These are phyloP conservation scores for Xylaria grammica DNA, from an alignment of 495 filamentous ascomycete species.

Conservation along the genomic window DNA sequence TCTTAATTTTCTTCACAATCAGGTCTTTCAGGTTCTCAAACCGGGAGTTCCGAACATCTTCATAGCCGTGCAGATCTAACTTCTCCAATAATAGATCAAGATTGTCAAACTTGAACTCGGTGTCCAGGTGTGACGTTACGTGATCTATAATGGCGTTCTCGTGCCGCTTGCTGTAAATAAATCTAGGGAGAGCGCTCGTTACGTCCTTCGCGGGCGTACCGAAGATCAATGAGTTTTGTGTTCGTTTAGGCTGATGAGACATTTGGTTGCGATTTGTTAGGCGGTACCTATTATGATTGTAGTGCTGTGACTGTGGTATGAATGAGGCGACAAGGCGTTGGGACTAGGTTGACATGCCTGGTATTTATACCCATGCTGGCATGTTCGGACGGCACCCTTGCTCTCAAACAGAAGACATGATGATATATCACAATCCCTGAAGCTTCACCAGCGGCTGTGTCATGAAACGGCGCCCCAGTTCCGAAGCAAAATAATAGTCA, in stretches of 20 bases:
- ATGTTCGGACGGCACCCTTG: background rate
- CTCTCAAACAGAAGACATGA: background rate
- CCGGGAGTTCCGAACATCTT: too few relatives aligned
- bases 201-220: background rate
- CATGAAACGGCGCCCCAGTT: too few relatives aligned
- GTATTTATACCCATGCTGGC: background rate
- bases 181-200: background rate
- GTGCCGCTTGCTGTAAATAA: background rate
- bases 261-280: background rate
- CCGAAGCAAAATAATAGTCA: too few relatives aligned
- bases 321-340: too few relatives aligned
- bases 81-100: background rate
- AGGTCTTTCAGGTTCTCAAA: too few relatives aligned
- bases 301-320: too few relatives aligned
- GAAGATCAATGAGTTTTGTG: background rate
- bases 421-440: background rate
- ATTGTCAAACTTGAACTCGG: background rate
- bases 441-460: too few relatives aligned
- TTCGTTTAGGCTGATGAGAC: slow-evolving; percentile 9
- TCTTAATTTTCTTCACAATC: background rate
- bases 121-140: background rate
- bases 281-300: too few relatives aligned
- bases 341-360: background rate
- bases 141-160: background rate
- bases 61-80: background rate